phyloP scores from a whole-genome alignment of 202 grass and related monocot species.

The Sporobolus alterniflorus region DNA sequence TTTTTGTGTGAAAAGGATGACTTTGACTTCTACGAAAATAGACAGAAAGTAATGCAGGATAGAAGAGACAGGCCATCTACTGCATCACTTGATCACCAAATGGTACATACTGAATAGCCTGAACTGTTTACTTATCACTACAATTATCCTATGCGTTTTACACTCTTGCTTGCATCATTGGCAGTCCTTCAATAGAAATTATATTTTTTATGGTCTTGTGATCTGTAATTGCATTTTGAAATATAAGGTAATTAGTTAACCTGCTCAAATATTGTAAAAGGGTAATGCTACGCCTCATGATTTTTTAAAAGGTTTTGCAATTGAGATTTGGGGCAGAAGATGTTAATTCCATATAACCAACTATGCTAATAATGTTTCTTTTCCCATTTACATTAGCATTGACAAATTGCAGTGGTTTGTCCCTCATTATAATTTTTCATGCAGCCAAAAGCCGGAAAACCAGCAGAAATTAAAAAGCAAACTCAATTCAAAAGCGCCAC shows the following conservation, averaged over 20 bases:
- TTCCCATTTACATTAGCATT: slow-evolving; percentile 14
- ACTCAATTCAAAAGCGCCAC: slow-evolving; percentile 13
- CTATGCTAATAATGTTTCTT: slow-evolving; percentile 5
- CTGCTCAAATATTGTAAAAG: slow-evolving; percentile 20
- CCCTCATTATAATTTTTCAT: slow-evolving; percentile 21
- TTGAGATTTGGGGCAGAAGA: slow-evolving; percentile 16
- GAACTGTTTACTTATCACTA: slow-evolving; percentile 21
- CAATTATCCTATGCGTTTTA: not conserved
- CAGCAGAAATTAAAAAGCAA: slow-evolving; percentile 35
- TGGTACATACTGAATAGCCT: slow-evolving; percentile 42
- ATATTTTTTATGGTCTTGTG: not conserved
- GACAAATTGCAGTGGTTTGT: not conserved
- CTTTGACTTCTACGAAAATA: slow-evolving; percentile 89
- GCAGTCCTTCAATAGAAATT: not conserved
- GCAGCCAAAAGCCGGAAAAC: slow-evolving; percentile 52
- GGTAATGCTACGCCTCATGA: slow-evolving; percentile 1
- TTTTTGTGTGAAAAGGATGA: too few relatives aligned
- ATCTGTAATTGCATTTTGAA: slow-evolving; percentile 3
- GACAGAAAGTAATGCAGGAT: slow-evolving; percentile 90
- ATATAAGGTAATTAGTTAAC: slow-evolving; percentile 13
- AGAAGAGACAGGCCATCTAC: slow-evolving; percentile 57
- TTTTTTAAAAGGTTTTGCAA: not conserved
- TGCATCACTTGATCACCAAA: slow-evolving; percentile 36
- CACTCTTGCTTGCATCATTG: not conserved
- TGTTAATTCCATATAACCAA: slow-evolving; percentile 1